Conservation (phyloP, 1,284 basidiomycete species). For the Tilletia caries region DNA sequence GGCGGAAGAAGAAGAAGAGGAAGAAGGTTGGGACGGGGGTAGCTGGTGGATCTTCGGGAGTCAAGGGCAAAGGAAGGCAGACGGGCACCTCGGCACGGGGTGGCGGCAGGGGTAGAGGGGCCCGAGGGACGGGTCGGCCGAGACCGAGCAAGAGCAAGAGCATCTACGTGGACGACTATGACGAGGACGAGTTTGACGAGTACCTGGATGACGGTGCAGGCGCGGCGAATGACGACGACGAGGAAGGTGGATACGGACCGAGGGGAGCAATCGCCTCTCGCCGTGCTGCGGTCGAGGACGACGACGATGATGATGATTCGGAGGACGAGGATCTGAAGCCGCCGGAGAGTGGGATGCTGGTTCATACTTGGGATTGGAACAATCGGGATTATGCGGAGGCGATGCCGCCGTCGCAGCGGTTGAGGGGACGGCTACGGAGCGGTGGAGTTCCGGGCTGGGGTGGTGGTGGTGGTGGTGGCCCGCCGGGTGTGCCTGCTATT, state of each 20-base stretch:
- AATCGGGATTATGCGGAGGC: conserved; percentile 9
- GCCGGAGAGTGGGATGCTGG: conserved; percentile 7
- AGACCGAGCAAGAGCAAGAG: background rate
- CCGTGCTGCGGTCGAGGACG: background rate
- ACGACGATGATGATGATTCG: conserved; percentile 7
- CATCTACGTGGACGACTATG: conserved; percentile 13
- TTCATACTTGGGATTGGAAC: conserved; percentile 10
- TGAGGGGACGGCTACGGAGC: background rate
- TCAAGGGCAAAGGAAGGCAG: background rate
- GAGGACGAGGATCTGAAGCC: conserved; percentile 12
- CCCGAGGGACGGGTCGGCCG: background rate
- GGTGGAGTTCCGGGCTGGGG: background rate
- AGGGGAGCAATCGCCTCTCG: background rate
- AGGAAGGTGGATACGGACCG: background rate
- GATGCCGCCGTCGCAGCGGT: background rate
- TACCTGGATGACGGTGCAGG: background rate
- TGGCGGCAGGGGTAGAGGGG: background rate
- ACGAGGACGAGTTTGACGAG: conserved; percentile 14
- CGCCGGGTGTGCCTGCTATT: no score
- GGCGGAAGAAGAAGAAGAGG: conserved; percentile 11
- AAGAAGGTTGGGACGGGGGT: background rate
- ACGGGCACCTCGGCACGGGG: background rate
- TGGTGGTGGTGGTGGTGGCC: no score
- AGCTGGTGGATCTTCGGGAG: background rate
- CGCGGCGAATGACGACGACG: background rate